These are phyloP conservation scores for Neofusicoccum cordaticola DNA, from an alignment of 2,329 filamentous ascomycete species.

Conservation along the genomic window DNA sequence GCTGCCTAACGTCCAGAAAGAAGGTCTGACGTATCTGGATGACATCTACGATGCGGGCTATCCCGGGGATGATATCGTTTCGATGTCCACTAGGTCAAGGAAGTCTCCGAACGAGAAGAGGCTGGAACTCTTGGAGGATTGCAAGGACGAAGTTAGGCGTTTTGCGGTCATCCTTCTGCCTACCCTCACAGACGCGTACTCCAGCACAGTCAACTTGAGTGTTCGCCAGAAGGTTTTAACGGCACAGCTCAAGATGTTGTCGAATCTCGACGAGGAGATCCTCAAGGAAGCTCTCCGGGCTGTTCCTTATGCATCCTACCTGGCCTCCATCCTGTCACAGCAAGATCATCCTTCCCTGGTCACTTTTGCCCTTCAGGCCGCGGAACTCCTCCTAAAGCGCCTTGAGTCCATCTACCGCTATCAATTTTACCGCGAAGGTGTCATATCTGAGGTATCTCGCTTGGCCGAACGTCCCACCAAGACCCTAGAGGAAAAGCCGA, in stretches of 20 bases:
- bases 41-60: conserved; percentile 50
- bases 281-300: conserved; percentile 80
- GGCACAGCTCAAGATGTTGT: conserved; percentile 97
- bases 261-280: conserved; percentile 82
- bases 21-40: conserved; percentile 52
- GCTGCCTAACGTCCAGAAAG: conserved; percentile 69
- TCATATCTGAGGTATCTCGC: conserved; percentile 85
- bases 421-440: conserved; percentile 95
- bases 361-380: conserved; percentile 81
- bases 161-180: conserved; percentile 93
- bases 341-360: conserved; percentile 88
- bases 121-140: conserved; percentile 75
- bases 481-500: conserved; percentile 26
- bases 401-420: conserved; percentile 88
- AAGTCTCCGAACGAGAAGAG: conserved; percentile 74
- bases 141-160: conserved; percentile 80
- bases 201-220: conserved; percentile 91
- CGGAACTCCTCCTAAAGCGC: conserved; percentile 80
- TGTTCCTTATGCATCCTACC: conserved; percentile 91
- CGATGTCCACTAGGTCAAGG: conserved; percentile 44
- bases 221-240: conserved; percentile 93
- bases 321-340: conserved; percentile 92
- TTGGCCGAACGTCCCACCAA: conserved; percentile 57
- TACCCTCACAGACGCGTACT: conserved; percentile 93
- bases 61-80: conserved; percentile 44